phyloP scores from a whole-genome alignment of 352 stramenopile species.

The Globisporangium spinosum region DNA sequence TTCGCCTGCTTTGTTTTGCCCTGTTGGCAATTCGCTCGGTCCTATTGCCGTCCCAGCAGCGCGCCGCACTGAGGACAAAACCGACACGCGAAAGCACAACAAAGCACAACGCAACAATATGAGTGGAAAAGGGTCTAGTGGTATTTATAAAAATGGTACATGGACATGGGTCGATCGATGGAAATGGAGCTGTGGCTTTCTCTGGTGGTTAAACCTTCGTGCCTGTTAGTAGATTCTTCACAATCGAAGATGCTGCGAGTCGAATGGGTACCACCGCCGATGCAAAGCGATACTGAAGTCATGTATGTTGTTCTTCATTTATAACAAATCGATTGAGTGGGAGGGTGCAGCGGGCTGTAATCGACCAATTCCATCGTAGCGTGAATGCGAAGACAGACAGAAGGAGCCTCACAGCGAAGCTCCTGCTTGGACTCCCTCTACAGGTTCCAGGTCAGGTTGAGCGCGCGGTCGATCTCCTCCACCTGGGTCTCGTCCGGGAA shows the following conservation, averaged over 20 bases:
- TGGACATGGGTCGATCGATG: not conserved
- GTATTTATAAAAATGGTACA: slow-evolving; percentile 3
- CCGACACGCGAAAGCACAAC: not conserved
- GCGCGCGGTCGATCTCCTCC: slow-evolving; percentile 61
- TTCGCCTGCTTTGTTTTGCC: not conserved
- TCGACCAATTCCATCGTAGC: not conserved
- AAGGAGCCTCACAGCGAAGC: not conserved
- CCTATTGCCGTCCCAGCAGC: not conserved
- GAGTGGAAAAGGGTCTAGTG: not conserved
- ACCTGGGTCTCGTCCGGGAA: slow-evolving; percentile 70
- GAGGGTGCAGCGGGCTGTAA: not conserved
- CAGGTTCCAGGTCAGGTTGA: slow-evolving; percentile 47
- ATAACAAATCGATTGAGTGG: not conserved
- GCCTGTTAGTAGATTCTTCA: not conserved
- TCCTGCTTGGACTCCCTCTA: slow-evolving; percentile 16
- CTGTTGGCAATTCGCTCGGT: not conserved
- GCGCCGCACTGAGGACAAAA: not conserved
- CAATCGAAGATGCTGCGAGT: not conserved
- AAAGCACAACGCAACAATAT: not conserved
- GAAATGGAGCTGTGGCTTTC: not conserved
- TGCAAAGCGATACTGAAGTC: not conserved
- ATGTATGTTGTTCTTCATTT: not conserved
- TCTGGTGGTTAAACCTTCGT: not conserved
- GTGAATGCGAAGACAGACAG: not conserved
- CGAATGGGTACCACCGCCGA: not conserved